These are phyloP conservation scores for Macrolepiota albuminosa DNA, from an alignment of 768 basidiomycete species.

Conservation along the genomic window DNA sequence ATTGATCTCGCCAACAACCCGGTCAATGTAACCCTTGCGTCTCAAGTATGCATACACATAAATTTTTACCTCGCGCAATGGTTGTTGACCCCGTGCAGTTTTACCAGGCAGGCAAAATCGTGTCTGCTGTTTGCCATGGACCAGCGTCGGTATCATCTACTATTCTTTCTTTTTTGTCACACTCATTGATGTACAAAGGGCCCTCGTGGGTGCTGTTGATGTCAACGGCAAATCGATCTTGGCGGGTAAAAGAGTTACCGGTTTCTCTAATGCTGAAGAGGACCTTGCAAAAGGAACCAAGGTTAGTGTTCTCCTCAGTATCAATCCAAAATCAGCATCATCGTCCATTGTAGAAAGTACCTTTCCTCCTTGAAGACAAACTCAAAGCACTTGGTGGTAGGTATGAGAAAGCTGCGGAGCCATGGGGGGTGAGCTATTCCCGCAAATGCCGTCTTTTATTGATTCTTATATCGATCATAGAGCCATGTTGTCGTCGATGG, in stretches of 20 bases:
- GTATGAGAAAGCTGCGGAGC: conserved; percentile 52
- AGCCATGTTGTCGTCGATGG: conserved; percentile 53
- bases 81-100: conserved; percentile 37
- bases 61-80: neutral
- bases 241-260: conserved; percentile 50
- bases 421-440: conserved; percentile 45
- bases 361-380: conserved; percentile 69
- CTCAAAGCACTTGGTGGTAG: conserved; percentile 60
- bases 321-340: neutral
- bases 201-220: conserved; percentile 53
- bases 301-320: conserved; percentile 22
- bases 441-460: neutral
- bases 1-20: conserved; percentile 63
- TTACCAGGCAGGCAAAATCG: conserved; percentile 61
- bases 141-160: conserved; percentile 47
- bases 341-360: conserved; percentile 39
- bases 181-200: conserved; percentile 27
- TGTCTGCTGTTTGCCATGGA: conserved; percentile 77
- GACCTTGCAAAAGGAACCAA: conserved; percentile 37
- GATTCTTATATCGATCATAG: conserved; percentile 18
- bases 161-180: neutral
- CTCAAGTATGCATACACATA: conserved; percentile 32
- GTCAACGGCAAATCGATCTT: conserved; percentile 61
- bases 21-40: conserved; percentile 51
- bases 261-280: conserved; percentile 74